A percentile compares a stretch with the other conserved stretches of the same genome.
Conservation (phyloP, 768 basidiomycete genomes). For the Serpula lacrymans region DNA sequence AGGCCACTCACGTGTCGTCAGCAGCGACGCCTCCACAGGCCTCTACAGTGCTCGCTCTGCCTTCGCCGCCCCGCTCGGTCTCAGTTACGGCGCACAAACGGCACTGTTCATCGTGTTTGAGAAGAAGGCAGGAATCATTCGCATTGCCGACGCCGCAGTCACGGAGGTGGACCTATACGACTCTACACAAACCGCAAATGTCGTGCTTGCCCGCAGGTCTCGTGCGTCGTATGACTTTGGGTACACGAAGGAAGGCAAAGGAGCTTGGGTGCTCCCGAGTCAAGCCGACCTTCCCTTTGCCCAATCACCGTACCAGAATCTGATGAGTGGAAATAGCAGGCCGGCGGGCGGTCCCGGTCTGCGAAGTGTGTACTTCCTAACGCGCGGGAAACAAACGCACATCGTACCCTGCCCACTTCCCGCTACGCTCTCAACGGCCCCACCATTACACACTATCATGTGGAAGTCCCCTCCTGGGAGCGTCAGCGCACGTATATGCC, state of each 20-base stretch:
- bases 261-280: constrained; percentile 23
- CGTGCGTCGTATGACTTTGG: constrained; percentile 44
- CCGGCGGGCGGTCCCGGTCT: constrained; percentile 19
- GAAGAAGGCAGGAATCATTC: constrained; percentile 84
- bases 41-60: constrained; percentile 21
- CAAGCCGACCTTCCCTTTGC: constrained; percentile 20
- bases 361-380: constrained; percentile 58
- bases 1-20: constrained; percentile 41
- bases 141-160: constrained; percentile 75
- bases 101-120: constrained; percentile 83
- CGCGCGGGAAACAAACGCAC: constrained; percentile 66
- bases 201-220: constrained; percentile 29
- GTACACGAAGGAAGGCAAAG: constrained; percentile 34
- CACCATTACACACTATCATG: constrained; percentile 50
- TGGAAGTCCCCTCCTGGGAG: constrained; percentile 61
- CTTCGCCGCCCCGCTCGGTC: constrained; percentile 26
- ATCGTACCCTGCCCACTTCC: constrained; percentile 68
- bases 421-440: constrained; percentile 37
- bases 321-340: too few relatives aligned
- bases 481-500: constrained; percentile 50
- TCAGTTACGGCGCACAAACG: constrained; percentile 66
- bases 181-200: constrained; percentile 16
- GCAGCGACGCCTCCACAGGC: constrained; percentile 35
- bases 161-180: constrained; percentile 70
- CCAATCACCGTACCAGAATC: constrained; percentile 6